Evolutionary conservation across 2,329 filamentous ascomycete genomes (phyloP).

Genomic region (Chaetomium olivaceum): DNA sequence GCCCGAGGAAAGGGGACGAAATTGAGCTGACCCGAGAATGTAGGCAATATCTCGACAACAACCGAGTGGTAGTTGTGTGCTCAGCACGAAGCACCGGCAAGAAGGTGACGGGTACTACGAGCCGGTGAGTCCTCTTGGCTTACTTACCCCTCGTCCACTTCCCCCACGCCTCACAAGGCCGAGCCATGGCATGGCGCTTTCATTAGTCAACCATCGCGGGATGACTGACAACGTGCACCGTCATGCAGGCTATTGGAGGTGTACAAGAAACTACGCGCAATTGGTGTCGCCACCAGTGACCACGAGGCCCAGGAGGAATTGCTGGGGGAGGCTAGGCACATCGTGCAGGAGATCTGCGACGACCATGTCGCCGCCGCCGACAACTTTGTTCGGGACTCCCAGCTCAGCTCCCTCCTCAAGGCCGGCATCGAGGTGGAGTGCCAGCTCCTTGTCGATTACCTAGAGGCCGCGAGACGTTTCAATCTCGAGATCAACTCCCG

Average conservation of each 20-base stretch:
- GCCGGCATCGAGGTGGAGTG: conserved; percentile 76
- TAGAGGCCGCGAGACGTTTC: conserved; percentile 63
- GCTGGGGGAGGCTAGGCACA: conserved; percentile 65
- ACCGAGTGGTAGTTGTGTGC: conserved; percentile 88
- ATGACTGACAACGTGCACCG: conserved; percentile 26
- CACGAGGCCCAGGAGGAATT: conserved; percentile 55
- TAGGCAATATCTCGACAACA: conserved; percentile 62
- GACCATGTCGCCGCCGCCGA: conserved; percentile 79
- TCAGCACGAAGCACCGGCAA: conserved; percentile 93
- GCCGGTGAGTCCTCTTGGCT: conserved; percentile 66
- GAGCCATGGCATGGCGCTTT: conserved; percentile 2
- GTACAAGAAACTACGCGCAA: conserved; percentile 56
- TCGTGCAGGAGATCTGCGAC: conserved; percentile 77
- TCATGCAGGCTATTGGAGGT: conserved; percentile 57
- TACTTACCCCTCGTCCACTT: conserved; percentile 8
- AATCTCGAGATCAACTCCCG: conserved; percentile 75
- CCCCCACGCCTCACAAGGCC: conserved; percentile 20
- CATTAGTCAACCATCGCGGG: conserved; percentile 27
- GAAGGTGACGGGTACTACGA: conserved; percentile 93
- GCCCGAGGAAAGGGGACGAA: neutral
- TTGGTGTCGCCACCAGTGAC: conserved; percentile 54
- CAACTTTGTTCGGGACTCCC: conserved; percentile 58
- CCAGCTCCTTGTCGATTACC: conserved; percentile 73
- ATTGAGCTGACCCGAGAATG: conserved; percentile 11
- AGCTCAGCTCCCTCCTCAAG: conserved; percentile 60